Conservation (phyloP, 305 asterid species). For the Ilex paraguariensis region DNA sequence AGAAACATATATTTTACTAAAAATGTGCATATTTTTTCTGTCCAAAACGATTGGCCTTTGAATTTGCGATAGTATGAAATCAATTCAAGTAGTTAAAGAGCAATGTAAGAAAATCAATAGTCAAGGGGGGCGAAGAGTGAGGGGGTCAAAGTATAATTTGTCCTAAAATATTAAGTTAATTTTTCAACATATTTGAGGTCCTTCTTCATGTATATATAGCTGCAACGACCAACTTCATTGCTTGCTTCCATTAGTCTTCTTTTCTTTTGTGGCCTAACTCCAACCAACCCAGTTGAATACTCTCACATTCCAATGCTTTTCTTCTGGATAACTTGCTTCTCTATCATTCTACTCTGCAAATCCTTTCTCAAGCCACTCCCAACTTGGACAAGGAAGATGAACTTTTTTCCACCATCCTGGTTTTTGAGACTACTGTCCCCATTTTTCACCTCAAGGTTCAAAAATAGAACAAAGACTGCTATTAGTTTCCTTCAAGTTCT, state of each 20-base stretch:
- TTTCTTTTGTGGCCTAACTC: not conserved
- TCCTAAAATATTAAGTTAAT: not conserved
- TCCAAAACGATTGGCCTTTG: no score
- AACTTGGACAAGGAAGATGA: conserved; percentile 17
- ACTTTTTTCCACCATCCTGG: conserved; percentile 25
- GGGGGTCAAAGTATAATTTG: no score
- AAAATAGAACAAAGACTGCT: conserved; percentile 16
- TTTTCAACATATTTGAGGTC: conserved; percentile 25
- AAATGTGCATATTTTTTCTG: no score
- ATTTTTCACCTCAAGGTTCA: conserved; percentile 17
- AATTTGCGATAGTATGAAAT: no score
- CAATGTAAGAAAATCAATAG: no score
- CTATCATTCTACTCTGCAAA: conserved; percentile 47
- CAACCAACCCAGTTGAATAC: not conserved
- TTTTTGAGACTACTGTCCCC: conserved; percentile 16
- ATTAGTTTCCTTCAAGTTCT: conserved; percentile 12
- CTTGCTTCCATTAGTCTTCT: conserved; percentile 4
- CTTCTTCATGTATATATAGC: conserved; percentile 7
- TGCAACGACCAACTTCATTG: not conserved
- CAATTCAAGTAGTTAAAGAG: no score
- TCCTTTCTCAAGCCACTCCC: conserved; percentile 35
- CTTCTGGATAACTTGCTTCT: conserved; percentile 48
- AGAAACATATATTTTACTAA: no score
- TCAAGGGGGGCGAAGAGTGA: no score
- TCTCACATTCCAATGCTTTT: conserved; percentile 31